A percentile compares a stretch with the other conserved stretches of the same genome.
These are phyloP conservation scores for Pleurotus tuber-regium DNA, from an alignment of 768 basidiomycete genomes.

Conservation along the genomic window DNA sequence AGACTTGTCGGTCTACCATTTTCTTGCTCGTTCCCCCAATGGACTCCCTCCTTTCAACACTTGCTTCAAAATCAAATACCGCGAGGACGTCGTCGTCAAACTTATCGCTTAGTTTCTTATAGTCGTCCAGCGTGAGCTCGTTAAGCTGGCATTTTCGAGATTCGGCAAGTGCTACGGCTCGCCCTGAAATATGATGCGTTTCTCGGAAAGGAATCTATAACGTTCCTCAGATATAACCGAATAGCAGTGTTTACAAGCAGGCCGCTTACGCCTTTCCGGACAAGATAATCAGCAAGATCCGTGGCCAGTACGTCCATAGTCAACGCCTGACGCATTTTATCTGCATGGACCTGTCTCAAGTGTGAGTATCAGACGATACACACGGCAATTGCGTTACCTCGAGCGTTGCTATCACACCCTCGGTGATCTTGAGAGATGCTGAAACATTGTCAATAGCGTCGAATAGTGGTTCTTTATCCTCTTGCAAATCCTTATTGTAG, in stretches of 20 bases:
- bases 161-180: conserved; percentile 94
- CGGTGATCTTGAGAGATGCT: conserved; percentile 87
- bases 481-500: conserved; percentile 99
- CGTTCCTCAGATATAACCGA: conserved; percentile 1
- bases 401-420: conserved; percentile 91
- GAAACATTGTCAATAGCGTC: conserved; percentile 89
- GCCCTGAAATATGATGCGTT: conserved; percentile 97
- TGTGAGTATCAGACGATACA: not conserved
- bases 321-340: conserved; percentile 87
- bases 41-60: conserved; percentile 87
- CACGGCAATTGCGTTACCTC: conserved; percentile 49
- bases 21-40: conserved; percentile 88
- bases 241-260: conserved; percentile 1
- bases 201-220: conserved; percentile 93
- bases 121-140: conserved; percentile 78
- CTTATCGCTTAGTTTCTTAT: conserved; percentile 65
- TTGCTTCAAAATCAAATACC: conserved; percentile 94
- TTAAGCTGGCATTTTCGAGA: conserved; percentile 76
- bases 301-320: conserved; percentile 99
- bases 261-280: conserved; percentile 88
- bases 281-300: conserved; percentile 98
- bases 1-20: conserved; percentile 85
- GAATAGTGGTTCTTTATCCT: conserved; percentile 97
- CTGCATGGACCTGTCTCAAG: conserved; percentile 71
- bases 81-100: conserved; percentile 80